Evolutionary conservation across 306 rosid species (phyloP).

Genomic region (Fagus sylvatica): DNA sequence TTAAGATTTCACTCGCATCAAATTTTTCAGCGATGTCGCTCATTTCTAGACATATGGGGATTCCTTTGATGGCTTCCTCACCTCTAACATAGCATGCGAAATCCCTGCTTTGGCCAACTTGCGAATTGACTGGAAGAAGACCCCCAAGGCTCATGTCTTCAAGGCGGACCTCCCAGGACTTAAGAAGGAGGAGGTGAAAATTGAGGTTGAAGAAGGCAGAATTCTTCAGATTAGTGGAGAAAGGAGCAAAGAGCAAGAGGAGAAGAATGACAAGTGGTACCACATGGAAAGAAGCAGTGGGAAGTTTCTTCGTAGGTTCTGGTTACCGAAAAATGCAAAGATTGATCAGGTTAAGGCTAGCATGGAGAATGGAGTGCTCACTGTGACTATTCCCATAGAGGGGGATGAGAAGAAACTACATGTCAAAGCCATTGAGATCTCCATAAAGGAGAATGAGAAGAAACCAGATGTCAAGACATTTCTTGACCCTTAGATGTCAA

Average conservation of each 20-base stretch:
- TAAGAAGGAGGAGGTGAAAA: slow-evolving; percentile 21
- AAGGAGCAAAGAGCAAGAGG: slow-evolving; percentile 18
- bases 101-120: slow-evolving; percentile 2
- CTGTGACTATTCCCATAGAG: neutral
- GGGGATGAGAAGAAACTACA: slow-evolving; percentile 11
- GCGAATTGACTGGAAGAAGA: slow-evolving; percentile 24
- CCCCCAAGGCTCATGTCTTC: slow-evolving; percentile 21
- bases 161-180: slow-evolving; percentile 22
- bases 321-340: slow-evolving; percentile 5
- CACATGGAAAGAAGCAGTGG: slow-evolving; percentile 15
- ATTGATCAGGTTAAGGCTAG: slow-evolving; percentile 15
- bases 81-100: neutral
- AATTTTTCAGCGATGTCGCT: neutral
- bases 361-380: slow-evolving; percentile 19
- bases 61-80: slow-evolving; percentile 12
- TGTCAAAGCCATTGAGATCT: slow-evolving; percentile 13
- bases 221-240: slow-evolving; percentile 17
- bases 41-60: slow-evolving; percentile 17
- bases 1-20: no score
- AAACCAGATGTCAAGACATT: no score
- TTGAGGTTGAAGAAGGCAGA: slow-evolving; percentile 23
- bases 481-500: no score
- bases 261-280: slow-evolving; percentile 18
- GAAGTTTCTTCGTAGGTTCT: slow-evolving; percentile 18
- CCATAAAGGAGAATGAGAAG: no score